Evolutionary conservation across 1,284 basidiomycete species (phyloP), one percentile per base, ranked within the genome.

Genomic region (Fomitiporia mediterranea): DNA sequence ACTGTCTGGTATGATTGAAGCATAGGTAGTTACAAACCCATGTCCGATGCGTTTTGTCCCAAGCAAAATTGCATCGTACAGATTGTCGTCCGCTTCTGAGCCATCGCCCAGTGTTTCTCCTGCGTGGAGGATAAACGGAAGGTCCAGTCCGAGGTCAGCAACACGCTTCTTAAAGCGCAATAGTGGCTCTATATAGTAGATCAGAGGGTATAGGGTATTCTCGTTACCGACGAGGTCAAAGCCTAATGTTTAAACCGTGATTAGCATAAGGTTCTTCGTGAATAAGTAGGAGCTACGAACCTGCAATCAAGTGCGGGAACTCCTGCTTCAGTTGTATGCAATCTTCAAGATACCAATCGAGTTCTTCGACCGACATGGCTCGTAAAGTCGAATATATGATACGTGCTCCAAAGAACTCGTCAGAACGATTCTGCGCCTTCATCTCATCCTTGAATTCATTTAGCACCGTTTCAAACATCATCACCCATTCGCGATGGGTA

Each of bases 191-290:
- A 83, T 66, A 66, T 91, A 91, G 62, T 84, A 73, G 8, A 75
- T 79, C 28, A 91, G 74, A 15, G 89, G 84, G 21, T 74, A 72
- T 13, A 82, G 65, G 1, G 72, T 70, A 63, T 91, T 85, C 64
- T 92, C 89, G 59, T 86, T 77, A 4, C 89, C 89, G 9, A 91
- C 89, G 17, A 91, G 75, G 70, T 92, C 89, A 62, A 91, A 92
- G 1, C 88, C 86, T 86, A 54, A 43, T 34, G 7, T 25, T 25
- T 50, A 28, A 30, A 15, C 11, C 13, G 15, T 15, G 27, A 19
- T 25, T 43, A 27, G 5, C 51, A 8, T 40, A 15, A 6, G 43
- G 49, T 17, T n/a, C 13, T n/a, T 13, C 3, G 30, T 2, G 21
- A 15, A 35, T 8, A 32, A 3, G 17, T 37, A n/a, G 8, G 9